phyloP scores from a whole-genome alignment of 495 filamentous ascomycete genomes.

The Xylaria cubensis region DNA sequence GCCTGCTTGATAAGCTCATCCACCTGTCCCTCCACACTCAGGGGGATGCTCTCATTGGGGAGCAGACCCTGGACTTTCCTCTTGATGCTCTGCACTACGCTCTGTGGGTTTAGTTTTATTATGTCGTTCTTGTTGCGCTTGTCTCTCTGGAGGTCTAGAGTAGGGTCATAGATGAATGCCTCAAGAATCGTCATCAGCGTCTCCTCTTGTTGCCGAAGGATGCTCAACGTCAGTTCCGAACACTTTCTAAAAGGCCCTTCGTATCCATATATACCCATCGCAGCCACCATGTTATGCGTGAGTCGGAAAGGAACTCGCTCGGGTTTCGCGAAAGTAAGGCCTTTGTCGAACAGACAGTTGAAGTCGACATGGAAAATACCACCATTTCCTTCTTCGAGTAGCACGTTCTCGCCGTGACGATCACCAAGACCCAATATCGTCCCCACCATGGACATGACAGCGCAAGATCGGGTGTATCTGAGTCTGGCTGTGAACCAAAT shows the following conservation, averaged over 20 bases:
- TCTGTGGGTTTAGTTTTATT: slow-evolving; percentile 85
- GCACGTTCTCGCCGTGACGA: slow-evolving; percentile 97
- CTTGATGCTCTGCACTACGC: slow-evolving; percentile 86
- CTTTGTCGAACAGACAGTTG: slow-evolving; percentile 99
- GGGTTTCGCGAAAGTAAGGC: slow-evolving; percentile 91
- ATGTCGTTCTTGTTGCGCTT: slow-evolving; percentile 66
- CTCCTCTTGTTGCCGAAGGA: slow-evolving; percentile 91
- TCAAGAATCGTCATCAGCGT: slow-evolving; percentile 96
- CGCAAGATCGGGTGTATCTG: slow-evolving; percentile 88
- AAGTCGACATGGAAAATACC: slow-evolving; percentile 98
- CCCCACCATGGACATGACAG: slow-evolving; percentile 97
- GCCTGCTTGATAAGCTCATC: slow-evolving; percentile 90
- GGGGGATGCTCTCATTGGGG: slow-evolving; percentile 82
- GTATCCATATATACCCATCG: slow-evolving; percentile 91
- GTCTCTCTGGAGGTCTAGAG: slow-evolving; percentile 85
- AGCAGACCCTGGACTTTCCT: slow-evolving; percentile 86
- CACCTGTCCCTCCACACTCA: slow-evolving; percentile 95
- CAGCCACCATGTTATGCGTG: slow-evolving; percentile 97
- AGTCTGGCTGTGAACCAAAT: slow-evolving; percentile 92
- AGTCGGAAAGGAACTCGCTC: slow-evolving; percentile 97
- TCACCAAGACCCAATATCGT: slow-evolving; percentile 94
- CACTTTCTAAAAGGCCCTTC: slow-evolving; percentile 92
- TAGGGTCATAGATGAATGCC: slow-evolving; percentile 95
- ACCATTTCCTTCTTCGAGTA: slow-evolving; percentile 92
- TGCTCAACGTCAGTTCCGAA: slow-evolving; percentile 82